These are phyloP conservation scores for Vanilla planifolia DNA, from an alignment of 106 monocot species.

Conservation along the genomic window DNA sequence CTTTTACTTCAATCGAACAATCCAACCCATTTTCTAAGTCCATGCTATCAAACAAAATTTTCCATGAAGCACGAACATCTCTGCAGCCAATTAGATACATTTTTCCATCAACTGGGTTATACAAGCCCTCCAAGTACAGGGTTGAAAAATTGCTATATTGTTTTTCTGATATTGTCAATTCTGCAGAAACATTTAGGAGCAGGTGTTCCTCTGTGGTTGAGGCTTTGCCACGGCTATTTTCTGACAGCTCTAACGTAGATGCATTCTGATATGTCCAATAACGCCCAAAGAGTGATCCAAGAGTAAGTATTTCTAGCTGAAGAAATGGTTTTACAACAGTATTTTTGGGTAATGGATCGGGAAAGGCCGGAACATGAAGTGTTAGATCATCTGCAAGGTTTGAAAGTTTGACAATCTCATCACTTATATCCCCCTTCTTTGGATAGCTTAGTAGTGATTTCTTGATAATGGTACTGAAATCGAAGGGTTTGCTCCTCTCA, in stretches of 20 bases:
- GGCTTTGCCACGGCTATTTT: constrained; percentile 2
- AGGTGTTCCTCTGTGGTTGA: constrained; percentile 22
- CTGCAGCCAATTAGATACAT: constrained; percentile 65
- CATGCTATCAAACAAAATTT: constrained; percentile 29
- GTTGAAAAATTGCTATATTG: constrained; percentile 31
- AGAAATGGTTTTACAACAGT: constrained; percentile 11
- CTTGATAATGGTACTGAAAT: constrained; percentile 35
- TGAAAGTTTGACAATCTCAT: constrained; percentile 28
- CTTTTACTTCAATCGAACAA: constrained; percentile 54
- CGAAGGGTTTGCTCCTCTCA: constrained; percentile 47
- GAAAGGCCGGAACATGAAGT: constrained; percentile 21
- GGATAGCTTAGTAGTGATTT: constrained; percentile 63
- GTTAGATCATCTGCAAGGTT: constrained; percentile 50
- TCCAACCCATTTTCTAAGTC: constrained; percentile 53
- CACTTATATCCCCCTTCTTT: constrained; percentile 17
- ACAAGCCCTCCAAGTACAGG: constrained; percentile 52
- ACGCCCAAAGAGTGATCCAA: constrained; percentile 30
- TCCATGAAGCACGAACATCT: constrained; percentile 42
- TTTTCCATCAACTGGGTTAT: constrained; percentile 53
- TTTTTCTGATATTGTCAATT: constrained; percentile 29
- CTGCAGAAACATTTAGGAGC: constrained; percentile 53
- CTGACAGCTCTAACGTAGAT: neutral
- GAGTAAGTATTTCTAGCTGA: constrained; percentile 39
- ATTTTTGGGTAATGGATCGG: constrained; percentile 23
- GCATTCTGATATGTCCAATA: constrained; percentile 5